Base-by-base conservation (phyloP, 208 protist species). In the Blechomonas ayalai region DNA sequence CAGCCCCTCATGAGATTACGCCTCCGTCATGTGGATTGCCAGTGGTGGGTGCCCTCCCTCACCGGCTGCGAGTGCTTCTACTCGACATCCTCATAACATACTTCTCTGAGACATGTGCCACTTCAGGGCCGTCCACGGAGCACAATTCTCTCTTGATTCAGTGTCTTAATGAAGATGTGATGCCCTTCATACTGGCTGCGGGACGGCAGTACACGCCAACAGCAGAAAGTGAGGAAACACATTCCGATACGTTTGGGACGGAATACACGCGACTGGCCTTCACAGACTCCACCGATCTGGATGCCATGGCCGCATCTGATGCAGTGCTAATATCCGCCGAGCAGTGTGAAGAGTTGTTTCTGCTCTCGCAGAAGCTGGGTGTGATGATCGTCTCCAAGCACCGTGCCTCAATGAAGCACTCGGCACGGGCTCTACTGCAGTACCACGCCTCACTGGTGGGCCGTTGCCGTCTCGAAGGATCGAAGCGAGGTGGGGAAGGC, bases 91-190 rank as follows among this genome's bases (percentile, higher is more conserved):
- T 77, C 4, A 65, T 49, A 24, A 39, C 47, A 18, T 47, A 65
- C 50, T 65, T 77, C 27, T 16, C 12, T 1, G 65, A 67, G 23
- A 42, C 25, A 48, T 31, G 38, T 19, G 38, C 16, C n/a, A 49
- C 37, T 19, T n/a, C 59, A 55, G 34, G 28, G 13, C 9, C 51
- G 50, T 4, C 13, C 24, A 6, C 36, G 37, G n/a, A 26, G 36
- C 20, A n/a, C 41, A 50, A 73, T 20, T 41, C 52, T 42, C 34
- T 67, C 44, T 59, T 78, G 32, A 18, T 48, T 9, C 63, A 69
- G 39, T 73, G 49, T 32, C 46, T 78, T 16, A 73, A 72, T 34
- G 58, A 72, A 33, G 55, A 78, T 31, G 25, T 78, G 4, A 36
- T 78, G 13, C 33, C 43, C 0, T 37, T 73, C 9, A 55, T 57